Evolutionary conservation across 306 rosid species (phyloP), one percentile per base, ranked within the genome.

Genomic region (Hippophae gyantsensis): DNA sequence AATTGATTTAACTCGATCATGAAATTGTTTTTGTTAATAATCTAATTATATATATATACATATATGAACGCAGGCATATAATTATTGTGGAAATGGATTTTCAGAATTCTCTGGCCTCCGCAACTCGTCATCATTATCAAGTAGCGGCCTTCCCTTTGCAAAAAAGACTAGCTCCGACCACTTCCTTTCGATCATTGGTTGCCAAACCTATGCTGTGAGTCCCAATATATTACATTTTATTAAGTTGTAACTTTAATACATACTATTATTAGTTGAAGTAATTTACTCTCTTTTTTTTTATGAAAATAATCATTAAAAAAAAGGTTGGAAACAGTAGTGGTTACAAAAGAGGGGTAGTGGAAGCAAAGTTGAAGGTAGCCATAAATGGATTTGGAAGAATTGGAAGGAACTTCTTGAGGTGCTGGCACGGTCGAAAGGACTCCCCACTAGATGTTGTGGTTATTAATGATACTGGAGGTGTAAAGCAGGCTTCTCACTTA

Each of bases 401-500:
- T 47, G 98, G 98, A 14, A 78, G 98, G 79, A 90, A 90, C 78
- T 90, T 90, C 79, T 75, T 90, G 86, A 75, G 98, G 74, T 90
- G 98, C 74, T 90, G 96, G 98, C 98, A 90, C 54, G 98, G 98
- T 0, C 85, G 98, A 10, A 90, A 85, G 64, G 98, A 90, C 46
- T 87, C 96, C 1, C 98, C 96, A n/a, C 79, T 92, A 8, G 99
- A 92, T 41, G 86, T 92, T 57, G 69, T 92, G 64, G 96, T 89
- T 69, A 87, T 92, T 83, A 92, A 92, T 50, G 96, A 92, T 80
- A 81, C 95, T 0, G 99, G 99, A 13, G 99, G 99, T 32, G 78
- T 92, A 10, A 92, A 88, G 81, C 96, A 92, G 72, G 99, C 99
- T 40, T 92, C 99, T 63, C 99, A 92, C 84, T 95, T 92, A 68